Evolutionary conservation across 306 rosid species (phyloP), one percentile per base, ranked within the genome.

Genomic region (Citrullus colocynthis): DNA sequence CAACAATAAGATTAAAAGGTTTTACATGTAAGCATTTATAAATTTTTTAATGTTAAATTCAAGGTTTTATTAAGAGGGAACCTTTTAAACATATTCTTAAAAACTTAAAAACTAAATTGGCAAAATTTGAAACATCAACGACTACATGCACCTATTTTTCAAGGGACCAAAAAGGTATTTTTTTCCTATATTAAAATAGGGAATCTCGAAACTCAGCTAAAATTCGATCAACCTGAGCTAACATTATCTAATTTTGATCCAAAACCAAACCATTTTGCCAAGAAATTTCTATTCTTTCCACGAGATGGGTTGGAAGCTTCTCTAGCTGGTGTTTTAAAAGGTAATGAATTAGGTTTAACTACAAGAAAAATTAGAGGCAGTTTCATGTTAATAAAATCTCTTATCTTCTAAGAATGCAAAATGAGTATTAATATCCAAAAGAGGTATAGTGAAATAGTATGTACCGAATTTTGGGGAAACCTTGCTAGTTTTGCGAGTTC

Each of bases 211-310:
- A n/a, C n/a, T n/a, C n/a, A n/a, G n/a, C n/a, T n/a, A 78, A 49
- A 74, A 64, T 44, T 48, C 56, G 75, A 55, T 6, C 39, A 1
- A 58, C n/a, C n/a, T n/a, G n/a, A n/a, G n/a, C n/a, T n/a, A n/a
- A 42, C 1, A 18, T 17, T 41, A 54, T 51, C 79, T 89, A 86
- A 93, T 88, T 89, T 89, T 72, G 89, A 44, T 62, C 97, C 97
- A 84, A 93, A 91, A 86, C 93, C 93, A 67, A 93, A 90, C 98
- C 98, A 91, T 77, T 87, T 88, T 72, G 91, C 86, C 14, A 91
- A 82, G 87, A 84, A 93, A 82, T 87, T 91, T 78, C 77, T 85
- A 65, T 85, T 90, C 83, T 91, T 93, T 81, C 89, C 93, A 6
- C 87, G 85, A 69, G 87, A 49, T 60, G 81, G 61, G 52, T 88